These are phyloP conservation scores for Ustanciosporium gigantosporum DNA, from an alignment of 1,284 basidiomycete genomes.

Conservation along the genomic window DNA sequence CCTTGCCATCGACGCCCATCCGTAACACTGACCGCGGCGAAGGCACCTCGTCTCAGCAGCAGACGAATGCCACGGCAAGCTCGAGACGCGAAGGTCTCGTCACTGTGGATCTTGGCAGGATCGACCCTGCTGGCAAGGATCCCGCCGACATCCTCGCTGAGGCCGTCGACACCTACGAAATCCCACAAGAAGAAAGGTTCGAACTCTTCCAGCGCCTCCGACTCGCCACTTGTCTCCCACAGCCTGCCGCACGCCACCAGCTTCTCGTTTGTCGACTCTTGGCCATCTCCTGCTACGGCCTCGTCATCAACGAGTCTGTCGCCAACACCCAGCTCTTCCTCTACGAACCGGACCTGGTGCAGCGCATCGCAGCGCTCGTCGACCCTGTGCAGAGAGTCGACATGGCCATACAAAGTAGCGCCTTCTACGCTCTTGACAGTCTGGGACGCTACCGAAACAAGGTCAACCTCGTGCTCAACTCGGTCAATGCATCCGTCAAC, in stretches of 20 bases:
- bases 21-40: conserved; percentile 15
- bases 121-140: conserved; percentile 15
- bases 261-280: conserved; percentile 80
- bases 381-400: conserved; percentile 33
- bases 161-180: conserved; percentile 70
- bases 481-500: conserved; percentile 92
- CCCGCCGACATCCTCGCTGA: conserved; percentile 70
- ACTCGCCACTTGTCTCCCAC: conserved; percentile 71
- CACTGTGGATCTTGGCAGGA: conserved; percentile 38
- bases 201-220: conserved; percentile 87
- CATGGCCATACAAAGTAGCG: conserved; percentile 69
- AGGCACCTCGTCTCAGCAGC: background rate
- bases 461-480: conserved; percentile 82
- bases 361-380: conserved; percentile 45
- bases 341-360: conserved; percentile 85
- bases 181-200: conserved; percentile 84
- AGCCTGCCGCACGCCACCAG: conserved; percentile 73
- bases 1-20: conserved; percentile 17
- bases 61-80: conserved; percentile 3
- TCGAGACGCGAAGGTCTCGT: conserved; percentile 43
- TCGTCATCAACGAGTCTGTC: conserved; percentile 68
- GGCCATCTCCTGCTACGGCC: conserved; percentile 77
- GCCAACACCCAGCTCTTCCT: conserved; percentile 83
- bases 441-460: conserved; percentile 81
- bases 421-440: conserved; percentile 85